A percentile compares a stretch with the other conserved stretches of the same genome.
phyloP scores from a whole-genome alignment of 2,329 filamentous ascomycete genomes.

The Venturia effusa region DNA sequence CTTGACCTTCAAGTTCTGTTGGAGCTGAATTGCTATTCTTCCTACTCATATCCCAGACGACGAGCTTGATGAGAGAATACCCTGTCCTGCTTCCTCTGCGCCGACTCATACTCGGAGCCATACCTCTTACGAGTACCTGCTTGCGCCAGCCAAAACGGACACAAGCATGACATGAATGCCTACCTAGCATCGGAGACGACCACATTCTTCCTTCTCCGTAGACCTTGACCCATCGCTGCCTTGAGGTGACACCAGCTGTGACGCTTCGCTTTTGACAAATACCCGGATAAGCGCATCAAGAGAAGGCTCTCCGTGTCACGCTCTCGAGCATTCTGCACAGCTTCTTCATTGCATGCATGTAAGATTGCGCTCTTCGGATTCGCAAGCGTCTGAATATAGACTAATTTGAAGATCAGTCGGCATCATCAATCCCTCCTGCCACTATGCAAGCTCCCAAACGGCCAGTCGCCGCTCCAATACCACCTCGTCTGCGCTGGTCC shows the following conservation, averaged over 20 bases:
- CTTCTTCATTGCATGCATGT: background rate
- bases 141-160: background rate
- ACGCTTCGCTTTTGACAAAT: background rate
- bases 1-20: background rate
- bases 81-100: background rate
- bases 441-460: constrained; percentile 12
- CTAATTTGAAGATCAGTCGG: constrained; percentile 1
- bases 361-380: background rate
- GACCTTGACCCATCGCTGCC: background rate
- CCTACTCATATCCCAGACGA: background rate
- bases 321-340: background rate
- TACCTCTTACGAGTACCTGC: background rate
- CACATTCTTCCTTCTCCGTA: background rate
- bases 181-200: background rate
- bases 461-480: constrained; percentile 19
- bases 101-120: background rate
- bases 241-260: background rate
- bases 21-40: background rate
- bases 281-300: background rate
- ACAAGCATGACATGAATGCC: background rate
- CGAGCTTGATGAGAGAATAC: background rate
- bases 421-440: constrained; percentile 9
- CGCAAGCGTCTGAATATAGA: background rate
- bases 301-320: background rate
- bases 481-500: constrained; percentile 9